Percentiles rank a stretch among this genome's conserved stretches.
These are phyloP conservation scores for Trichoderma sp. DNA, from an alignment of 2,329 filamentous ascomycete genomes.

Conservation along the genomic window DNA sequence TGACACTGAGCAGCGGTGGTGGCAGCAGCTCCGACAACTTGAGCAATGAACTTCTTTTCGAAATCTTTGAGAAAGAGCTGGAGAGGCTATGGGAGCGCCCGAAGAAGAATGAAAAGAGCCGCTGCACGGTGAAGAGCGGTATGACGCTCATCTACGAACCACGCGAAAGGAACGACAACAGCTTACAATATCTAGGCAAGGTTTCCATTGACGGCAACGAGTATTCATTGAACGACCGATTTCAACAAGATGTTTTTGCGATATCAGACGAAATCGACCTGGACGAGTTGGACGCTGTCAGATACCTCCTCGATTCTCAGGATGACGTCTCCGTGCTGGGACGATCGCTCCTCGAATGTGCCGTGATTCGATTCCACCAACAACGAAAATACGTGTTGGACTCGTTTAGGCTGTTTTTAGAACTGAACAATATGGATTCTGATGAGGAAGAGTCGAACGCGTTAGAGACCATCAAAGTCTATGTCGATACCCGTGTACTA, in stretches of 20 bases:
- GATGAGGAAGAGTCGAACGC: slow-evolving; percentile 51
- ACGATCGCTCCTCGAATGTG: slow-evolving; percentile 73
- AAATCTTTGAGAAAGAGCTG: slow-evolving; percentile 72
- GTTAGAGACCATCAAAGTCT: slow-evolving; percentile 42
- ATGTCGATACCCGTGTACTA: slow-evolving; percentile 43
- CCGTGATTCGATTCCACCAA: slow-evolving; percentile 86
- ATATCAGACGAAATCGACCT: slow-evolving; percentile 87
- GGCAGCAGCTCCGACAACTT: slow-evolving; percentile 65
- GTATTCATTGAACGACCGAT: slow-evolving; percentile 83
- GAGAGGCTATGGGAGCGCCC: slow-evolving; percentile 76
- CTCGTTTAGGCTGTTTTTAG: slow-evolving; percentile 77
- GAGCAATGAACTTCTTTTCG: slow-evolving; percentile 69
- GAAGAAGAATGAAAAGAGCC: slow-evolving; percentile 73
- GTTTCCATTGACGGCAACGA: slow-evolving; percentile 72
- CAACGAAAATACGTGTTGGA: slow-evolving; percentile 82
- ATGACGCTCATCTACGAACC: slow-evolving; percentile 34
- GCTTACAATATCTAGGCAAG: slow-evolving; percentile 62
- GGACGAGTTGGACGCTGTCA: slow-evolving; percentile 84
- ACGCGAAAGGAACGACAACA: slow-evolving; percentile 15
- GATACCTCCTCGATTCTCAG: slow-evolving; percentile 74
- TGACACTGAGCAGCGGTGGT: slow-evolving; percentile 72
- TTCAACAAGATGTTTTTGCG: slow-evolving; percentile 79
- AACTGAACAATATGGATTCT: slow-evolving; percentile 60
- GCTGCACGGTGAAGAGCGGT: slow-evolving; percentile 72
- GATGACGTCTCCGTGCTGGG: slow-evolving; percentile 70